These are phyloP conservation scores for Pelargonium myrrhifolium DNA, from an alignment of 441 rosid genomes.

Conservation along the genomic window DNA sequence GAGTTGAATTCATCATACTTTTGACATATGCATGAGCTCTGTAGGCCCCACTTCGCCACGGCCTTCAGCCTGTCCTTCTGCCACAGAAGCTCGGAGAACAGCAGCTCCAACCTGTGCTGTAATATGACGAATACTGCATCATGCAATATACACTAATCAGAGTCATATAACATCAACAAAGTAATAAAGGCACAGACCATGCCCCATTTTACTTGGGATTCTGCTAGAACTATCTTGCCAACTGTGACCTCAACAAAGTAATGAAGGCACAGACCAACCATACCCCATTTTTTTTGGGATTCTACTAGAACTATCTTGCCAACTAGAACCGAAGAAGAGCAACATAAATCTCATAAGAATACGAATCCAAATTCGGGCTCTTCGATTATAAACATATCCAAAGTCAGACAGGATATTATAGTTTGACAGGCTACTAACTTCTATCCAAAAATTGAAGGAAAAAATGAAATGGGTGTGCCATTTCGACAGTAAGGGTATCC, in stretches of 20 bases:
- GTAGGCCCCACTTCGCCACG: slow-evolving; percentile 56
- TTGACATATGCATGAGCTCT: slow-evolving; percentile 75
- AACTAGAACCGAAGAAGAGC: background rate
- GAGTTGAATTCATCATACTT: slow-evolving; percentile 34
- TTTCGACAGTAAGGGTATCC: no score
- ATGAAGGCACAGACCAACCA: no score
- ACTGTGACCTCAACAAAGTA: no score
- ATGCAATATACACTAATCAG: background rate
- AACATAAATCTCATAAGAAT: background rate
- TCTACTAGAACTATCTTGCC: no score
- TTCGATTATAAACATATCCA: background rate
- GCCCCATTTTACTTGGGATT: no score
- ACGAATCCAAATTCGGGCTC: background rate
- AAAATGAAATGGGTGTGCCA: background rate
- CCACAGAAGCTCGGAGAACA: slow-evolving; percentile 75
- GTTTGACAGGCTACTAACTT: background rate
- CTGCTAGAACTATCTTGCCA: no score
- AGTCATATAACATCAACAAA: no score
- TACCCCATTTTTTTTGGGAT: no score
- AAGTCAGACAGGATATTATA: background rate
- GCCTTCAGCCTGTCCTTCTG: slow-evolving; percentile 78
- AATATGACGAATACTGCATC: slow-evolving; percentile 70
- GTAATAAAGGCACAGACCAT: no score
- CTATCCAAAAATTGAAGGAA: background rate
- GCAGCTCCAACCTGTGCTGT: slow-evolving; percentile 95